These are phyloP conservation scores for Debaryomyces udenii DNA, from an alignment of 1,139 yeast genomes.

Conservation along the genomic window DNA sequence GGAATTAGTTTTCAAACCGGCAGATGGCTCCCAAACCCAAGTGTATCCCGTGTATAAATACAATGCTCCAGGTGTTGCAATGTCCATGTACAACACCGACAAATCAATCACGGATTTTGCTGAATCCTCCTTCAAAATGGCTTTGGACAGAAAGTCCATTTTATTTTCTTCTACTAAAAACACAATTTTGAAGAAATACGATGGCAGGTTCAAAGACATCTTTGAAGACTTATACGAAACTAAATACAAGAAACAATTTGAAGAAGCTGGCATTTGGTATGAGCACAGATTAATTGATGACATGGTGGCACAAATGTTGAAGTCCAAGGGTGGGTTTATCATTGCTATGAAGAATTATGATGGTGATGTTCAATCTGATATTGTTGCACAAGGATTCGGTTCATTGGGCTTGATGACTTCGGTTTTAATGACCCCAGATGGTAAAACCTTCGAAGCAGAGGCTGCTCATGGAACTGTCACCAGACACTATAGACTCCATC, in stretches of 20 bases:
- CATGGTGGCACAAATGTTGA: conserved; percentile 98
- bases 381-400: conserved; percentile 97
- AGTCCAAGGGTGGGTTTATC: conserved; percentile 91
- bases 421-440: conserved; percentile 90
- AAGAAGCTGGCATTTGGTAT: conserved; percentile 81
- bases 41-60: conserved; percentile 70
- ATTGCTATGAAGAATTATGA: conserved; percentile 97
- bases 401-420: conserved; percentile 97
- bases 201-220: conserved; percentile 92
- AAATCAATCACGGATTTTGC: conserved; percentile 90
- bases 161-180: conserved; percentile 89
- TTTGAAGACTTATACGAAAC: conserved; percentile 79
- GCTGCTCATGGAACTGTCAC: conserved; percentile 99
- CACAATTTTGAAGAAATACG: conserved; percentile 90
- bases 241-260: conserved; percentile 71
- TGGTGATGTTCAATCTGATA: conserved; percentile 96
- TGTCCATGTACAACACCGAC: conserved; percentile 95
- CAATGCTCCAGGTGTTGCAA: conserved; percentile 79
- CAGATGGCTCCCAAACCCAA: conserved; percentile 60
- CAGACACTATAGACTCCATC: conserved; percentile 93
- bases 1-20: conserved; percentile 77
- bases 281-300: conserved; percentile 97
- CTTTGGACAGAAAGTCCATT: conserved; percentile 74
- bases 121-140: conserved; percentile 86
- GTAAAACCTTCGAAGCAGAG: conserved; percentile 92